Conservation (phyloP, 2,329 filamentous ascomycete species). For the Hypoxylon rubiginosum region DNA sequence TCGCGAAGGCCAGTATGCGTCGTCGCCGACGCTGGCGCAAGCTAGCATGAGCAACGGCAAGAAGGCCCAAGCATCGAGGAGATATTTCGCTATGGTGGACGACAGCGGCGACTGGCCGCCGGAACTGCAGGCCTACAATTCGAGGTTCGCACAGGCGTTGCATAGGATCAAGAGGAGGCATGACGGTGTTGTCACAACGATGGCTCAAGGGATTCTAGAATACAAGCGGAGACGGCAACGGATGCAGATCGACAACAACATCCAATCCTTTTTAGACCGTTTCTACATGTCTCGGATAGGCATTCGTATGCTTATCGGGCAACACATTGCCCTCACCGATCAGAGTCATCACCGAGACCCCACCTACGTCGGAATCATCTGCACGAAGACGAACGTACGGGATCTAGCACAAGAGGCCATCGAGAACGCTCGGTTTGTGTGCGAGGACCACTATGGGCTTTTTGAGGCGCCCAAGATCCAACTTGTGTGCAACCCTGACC, state of each 20-base stretch:
- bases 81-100: slow-evolving; percentile 94
- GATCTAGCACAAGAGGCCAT: slow-evolving; percentile 97
- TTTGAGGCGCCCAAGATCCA: slow-evolving; percentile 98
- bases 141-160: slow-evolving; percentile 86
- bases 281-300: slow-evolving; percentile 99
- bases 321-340: slow-evolving; percentile 97
- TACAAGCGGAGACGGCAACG: slow-evolving; percentile 97
- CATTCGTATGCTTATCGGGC: slow-evolving; percentile 98
- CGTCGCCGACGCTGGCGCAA: slow-evolving; percentile 62
- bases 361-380: slow-evolving; percentile 98
- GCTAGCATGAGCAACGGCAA: slow-evolving; percentile 60
- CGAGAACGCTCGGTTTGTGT: slow-evolving; percentile 98
- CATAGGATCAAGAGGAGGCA: slow-evolving; percentile 96
- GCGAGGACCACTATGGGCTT: slow-evolving; percentile 97
- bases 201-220: slow-evolving; percentile 97
- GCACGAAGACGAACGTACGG: slow-evolving; percentile 96
- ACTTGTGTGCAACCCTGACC: slow-evolving; percentile 91
- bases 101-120: slow-evolving; percentile 92
- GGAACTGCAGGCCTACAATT: slow-evolving; percentile 94
- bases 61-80: slow-evolving; percentile 69
- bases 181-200: slow-evolving; percentile 96
- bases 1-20: slow-evolving; percentile 82
- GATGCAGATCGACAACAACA: slow-evolving; percentile 98
- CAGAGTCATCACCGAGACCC: slow-evolving; percentile 91
- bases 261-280: slow-evolving; percentile 96